phyloP scores from a whole-genome alignment of 2,329 filamentous ascomycete genomes.

The Beauveria sp. region DNA sequence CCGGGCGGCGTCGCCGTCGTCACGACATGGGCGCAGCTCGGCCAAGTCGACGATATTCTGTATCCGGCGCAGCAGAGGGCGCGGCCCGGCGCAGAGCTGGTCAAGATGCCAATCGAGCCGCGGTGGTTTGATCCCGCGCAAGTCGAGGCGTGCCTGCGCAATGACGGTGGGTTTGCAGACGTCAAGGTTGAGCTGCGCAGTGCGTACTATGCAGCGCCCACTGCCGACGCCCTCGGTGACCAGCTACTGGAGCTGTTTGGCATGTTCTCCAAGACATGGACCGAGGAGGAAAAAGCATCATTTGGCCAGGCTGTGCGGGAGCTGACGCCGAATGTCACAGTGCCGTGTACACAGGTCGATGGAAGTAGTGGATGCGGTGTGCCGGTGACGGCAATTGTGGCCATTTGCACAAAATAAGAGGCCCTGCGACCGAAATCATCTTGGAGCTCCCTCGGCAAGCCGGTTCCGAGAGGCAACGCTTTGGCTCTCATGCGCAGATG shows the following conservation, averaged over 20 bases:
- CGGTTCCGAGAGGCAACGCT: no score
- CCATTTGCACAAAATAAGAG: background rate
- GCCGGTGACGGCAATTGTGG: background rate
- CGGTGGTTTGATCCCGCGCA: slow-evolving; percentile 10
- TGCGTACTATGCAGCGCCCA: background rate
- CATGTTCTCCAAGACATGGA: background rate
- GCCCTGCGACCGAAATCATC: no score
- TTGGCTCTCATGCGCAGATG: no score
- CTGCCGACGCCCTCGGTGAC: background rate
- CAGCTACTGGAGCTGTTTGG: background rate
- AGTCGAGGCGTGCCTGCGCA: background rate
- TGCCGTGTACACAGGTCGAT: background rate
- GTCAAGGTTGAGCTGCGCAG: background rate
- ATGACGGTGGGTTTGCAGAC: slow-evolving; percentile 8
- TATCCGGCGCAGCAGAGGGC: slow-evolving; percentile 11
- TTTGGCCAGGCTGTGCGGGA: background rate
- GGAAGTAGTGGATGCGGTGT: background rate
- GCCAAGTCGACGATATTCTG: slow-evolving; percentile 14
- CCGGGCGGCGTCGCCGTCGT: slow-evolving; percentile 29
- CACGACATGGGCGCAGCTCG: slow-evolving; percentile 21
- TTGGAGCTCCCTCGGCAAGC: no score
- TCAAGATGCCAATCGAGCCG: slow-evolving; percentile 12
- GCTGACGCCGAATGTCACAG: background rate
- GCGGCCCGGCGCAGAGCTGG: slow-evolving; percentile 11
- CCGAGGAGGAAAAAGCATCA: background rate